Evolutionary conservation across 345 rosid genomes (phyloP).

Genomic region (Salix dunnii): DNA sequence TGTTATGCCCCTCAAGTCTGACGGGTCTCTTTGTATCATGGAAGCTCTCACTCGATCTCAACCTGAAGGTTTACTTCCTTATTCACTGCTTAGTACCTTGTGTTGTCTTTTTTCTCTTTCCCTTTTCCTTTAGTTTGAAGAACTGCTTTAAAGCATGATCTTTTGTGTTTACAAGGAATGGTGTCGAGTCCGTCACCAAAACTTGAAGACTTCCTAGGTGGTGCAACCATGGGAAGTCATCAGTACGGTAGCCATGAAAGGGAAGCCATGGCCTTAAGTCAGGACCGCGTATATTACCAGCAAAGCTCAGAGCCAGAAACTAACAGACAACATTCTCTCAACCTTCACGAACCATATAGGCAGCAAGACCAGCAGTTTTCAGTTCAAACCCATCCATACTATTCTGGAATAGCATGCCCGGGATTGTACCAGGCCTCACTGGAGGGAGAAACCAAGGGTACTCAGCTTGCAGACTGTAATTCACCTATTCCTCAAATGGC

Average conservation of each 20-base stretch:
- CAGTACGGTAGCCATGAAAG: conserved; percentile 52
- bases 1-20: conserved; percentile 87
- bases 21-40: conserved; percentile 90
- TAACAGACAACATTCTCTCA: conserved; percentile 32
- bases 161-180: conserved; percentile 9
- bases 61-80: conserved; percentile 45
- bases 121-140: too few species aligned
- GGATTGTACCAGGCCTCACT: too few species aligned
- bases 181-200: conserved; percentile 62
- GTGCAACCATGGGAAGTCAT: conserved; percentile 66
- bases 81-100: conserved; percentile 6
- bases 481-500: conserved; percentile 43
- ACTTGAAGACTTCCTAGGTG: conserved; percentile 85
- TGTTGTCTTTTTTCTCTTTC: background rate
- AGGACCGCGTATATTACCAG: conserved; percentile 60
- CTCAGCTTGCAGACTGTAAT: conserved; percentile 32
- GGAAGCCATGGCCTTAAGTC: conserved; percentile 74
- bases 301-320: conserved; percentile 36
- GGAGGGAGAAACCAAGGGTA: too few species aligned
- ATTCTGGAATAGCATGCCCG: conserved; percentile 7
- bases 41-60: conserved; percentile 81
- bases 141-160: too few species aligned
- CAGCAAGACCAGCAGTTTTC: conserved; percentile 20
- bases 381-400: conserved; percentile 33
- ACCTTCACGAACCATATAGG: conserved; percentile 29